Percentiles rank a stretch among this genome's conserved stretches.
Conservation (phyloP, 2,329 filamentous ascomycete species). For the Aspergillus pseudoterreus region DNA sequence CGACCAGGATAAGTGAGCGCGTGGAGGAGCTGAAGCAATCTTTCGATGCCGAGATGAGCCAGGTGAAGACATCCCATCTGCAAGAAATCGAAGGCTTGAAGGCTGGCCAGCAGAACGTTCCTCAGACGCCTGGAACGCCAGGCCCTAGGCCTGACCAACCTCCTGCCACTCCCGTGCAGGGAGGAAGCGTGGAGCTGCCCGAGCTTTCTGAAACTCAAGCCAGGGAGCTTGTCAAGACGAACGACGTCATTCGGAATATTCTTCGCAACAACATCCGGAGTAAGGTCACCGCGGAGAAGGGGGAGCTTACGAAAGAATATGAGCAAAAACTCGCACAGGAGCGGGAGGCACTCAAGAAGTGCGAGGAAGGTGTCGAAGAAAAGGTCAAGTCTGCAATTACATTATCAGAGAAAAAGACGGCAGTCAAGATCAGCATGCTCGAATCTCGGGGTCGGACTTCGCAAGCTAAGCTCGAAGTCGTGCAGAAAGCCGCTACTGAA, state of each 20-base stretch:
- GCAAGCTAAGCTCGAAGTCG: conserved; percentile 69
- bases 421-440: conserved; percentile 72
- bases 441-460: conserved; percentile 65
- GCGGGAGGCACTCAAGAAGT: conserved; percentile 40
- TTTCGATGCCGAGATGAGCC: conserved; percentile 65
- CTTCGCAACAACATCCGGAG: conserved; percentile 57
- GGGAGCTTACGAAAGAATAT: conserved; percentile 20
- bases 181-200: conserved; percentile 29
- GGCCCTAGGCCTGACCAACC: conserved; percentile 18
- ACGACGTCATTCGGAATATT: conserved; percentile 48
- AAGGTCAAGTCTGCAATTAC: conserved; percentile 59
- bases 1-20: conserved; percentile 46
- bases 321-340: conserved; percentile 39
- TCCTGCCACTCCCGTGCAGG: conserved; percentile 28
- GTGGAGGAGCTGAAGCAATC: conserved; percentile 62
- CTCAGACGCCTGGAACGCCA: conserved; percentile 20
- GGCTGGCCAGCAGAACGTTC: conserved; percentile 36
- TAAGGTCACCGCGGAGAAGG: conserved; percentile 38
- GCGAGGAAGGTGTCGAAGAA: conserved; percentile 56
- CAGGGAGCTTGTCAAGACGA: conserved; percentile 48
- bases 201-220: conserved; percentile 49
- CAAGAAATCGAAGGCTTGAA: conserved; percentile 49
- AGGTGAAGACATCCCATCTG: conserved; percentile 49
- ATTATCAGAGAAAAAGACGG: conserved; percentile 71
- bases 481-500: conserved; percentile 76